Evolutionary conservation across 2,329 filamentous ascomycete species (phyloP).

Genomic region (Parasarocladium wereldwijsianum): DNA sequence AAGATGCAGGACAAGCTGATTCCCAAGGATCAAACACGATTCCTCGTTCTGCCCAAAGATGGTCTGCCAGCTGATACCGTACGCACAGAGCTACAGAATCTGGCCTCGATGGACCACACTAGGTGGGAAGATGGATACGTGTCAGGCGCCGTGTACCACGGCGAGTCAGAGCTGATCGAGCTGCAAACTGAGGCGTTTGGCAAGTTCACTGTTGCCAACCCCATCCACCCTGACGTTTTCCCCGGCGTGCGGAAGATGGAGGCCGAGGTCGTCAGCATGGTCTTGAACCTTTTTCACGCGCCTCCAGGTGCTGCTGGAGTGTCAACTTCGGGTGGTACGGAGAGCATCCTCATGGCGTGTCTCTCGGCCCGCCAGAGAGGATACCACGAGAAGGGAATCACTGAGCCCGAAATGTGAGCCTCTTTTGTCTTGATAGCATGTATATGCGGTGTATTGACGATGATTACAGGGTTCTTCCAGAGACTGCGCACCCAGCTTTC

Average conservation of each 20-base stretch:
- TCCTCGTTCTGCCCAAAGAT: constrained; percentile 65
- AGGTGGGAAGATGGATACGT: constrained; percentile 94
- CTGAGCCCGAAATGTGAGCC: constrained; percentile 81
- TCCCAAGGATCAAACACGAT: constrained; percentile 54
- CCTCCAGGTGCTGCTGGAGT: constrained; percentile 76
- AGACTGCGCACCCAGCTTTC: constrained; percentile 92
- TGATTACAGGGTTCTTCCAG: constrained; percentile 63
- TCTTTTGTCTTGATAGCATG: background rate
- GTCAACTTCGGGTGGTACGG: constrained; percentile 83
- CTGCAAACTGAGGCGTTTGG: constrained; percentile 88
- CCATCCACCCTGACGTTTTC: constrained; percentile 96
- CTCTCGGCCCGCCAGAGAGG: constrained; percentile 83
- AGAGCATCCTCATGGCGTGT: constrained; percentile 94
- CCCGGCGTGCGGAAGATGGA: constrained; percentile 98
- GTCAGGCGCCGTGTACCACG: constrained; percentile 91
- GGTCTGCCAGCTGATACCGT: constrained; percentile 72
- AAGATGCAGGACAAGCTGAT: constrained; percentile 79
- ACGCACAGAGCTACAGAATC: constrained; percentile 59
- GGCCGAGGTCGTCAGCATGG: constrained; percentile 94
- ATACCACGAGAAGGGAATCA: constrained; percentile 70
- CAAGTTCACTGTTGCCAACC: constrained; percentile 89
- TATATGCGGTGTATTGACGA: background rate
- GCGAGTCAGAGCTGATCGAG: constrained; percentile 65
- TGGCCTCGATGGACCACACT: constrained; percentile 82
- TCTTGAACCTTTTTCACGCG: constrained; percentile 76